These are phyloP conservation scores for Ceraceosorus bombacis DNA, from an alignment of 1,284 basidiomycete genomes.

Conservation along the genomic window DNA sequence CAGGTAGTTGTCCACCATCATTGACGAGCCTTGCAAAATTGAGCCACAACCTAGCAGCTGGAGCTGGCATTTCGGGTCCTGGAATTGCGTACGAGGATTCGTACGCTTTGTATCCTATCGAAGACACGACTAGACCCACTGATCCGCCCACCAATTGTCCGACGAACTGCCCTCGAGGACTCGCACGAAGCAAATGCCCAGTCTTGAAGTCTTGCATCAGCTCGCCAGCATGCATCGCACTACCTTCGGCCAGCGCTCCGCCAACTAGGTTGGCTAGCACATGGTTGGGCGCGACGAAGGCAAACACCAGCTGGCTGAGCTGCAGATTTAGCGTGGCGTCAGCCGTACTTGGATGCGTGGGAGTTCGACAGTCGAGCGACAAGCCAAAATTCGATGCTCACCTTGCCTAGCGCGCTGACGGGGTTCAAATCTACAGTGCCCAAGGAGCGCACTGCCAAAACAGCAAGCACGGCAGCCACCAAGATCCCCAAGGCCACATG, in stretches of 20 bases:
- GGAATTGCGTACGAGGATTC: slow-evolving; percentile 66
- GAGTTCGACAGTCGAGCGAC: too few relatives aligned
- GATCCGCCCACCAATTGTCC: slow-evolving; percentile 55
- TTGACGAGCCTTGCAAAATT: slow-evolving; percentile 77
- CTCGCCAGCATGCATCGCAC: slow-evolving; percentile 92
- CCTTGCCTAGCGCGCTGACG: slow-evolving; percentile 84
- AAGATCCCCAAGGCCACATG: slow-evolving; percentile 77
- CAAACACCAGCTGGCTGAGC: slow-evolving; percentile 77
- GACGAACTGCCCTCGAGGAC: slow-evolving; percentile 48
- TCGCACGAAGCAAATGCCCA: slow-evolving; percentile 65
- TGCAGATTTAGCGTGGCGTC: background rate
- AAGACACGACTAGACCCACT: slow-evolving; percentile 72
- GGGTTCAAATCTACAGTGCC: slow-evolving; percentile 46
- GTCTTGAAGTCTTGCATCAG: slow-evolving; percentile 98
- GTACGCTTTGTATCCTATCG: slow-evolving; percentile 68
- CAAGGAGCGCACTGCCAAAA: slow-evolving; percentile 57
- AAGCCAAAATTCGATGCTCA: slow-evolving; percentile 44
- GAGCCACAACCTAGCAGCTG: slow-evolving; percentile 74
- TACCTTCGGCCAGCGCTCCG: slow-evolving; percentile 90
- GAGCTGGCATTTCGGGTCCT: slow-evolving; percentile 84
- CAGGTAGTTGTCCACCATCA: slow-evolving; percentile 67
- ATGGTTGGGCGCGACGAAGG: slow-evolving; percentile 77
- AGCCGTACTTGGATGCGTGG: background rate
- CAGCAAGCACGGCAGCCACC: slow-evolving; percentile 71
- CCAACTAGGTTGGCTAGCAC: slow-evolving; percentile 91